Conservation (phyloP, 257 asterid species). For the Ballota nigra region DNA sequence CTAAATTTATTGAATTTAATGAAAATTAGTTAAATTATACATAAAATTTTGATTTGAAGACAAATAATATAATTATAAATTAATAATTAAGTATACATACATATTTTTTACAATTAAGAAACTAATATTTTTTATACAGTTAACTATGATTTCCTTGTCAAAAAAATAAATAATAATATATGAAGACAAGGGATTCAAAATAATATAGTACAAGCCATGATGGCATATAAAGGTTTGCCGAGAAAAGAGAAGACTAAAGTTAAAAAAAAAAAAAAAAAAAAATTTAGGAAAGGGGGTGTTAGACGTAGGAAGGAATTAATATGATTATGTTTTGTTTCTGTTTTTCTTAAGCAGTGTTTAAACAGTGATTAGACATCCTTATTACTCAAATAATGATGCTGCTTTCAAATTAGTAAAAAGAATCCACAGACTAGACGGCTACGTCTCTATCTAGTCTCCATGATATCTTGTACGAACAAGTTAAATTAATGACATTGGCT, state of each 20-base stretch:
- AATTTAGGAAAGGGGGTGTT: background rate
- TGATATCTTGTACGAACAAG: background rate
- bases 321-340: constrained; percentile 28
- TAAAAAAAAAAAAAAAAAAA: background rate
- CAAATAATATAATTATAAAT: too few relatives aligned
- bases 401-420: constrained; percentile 14
- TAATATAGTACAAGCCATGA: background rate
- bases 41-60: too few relatives aligned
- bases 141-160: background rate
- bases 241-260: background rate
- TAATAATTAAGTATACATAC: background rate
- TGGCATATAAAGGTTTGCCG: background rate
- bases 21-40: background rate
- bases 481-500: too few relatives aligned
- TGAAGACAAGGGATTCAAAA: background rate
- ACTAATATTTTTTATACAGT: background rate
- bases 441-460: background rate
- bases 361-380: constrained; percentile 29
- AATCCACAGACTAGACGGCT: background rate
- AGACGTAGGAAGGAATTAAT: background rate
- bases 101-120: background rate
- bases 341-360: constrained; percentile 20
- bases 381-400: constrained; percentile 38
- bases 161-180: background rate
- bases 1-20: too few relatives aligned